Evolutionary conservation across 2,329 filamentous ascomycete species (phyloP).

Genomic region (Akanthomyces lecanii): DNA sequence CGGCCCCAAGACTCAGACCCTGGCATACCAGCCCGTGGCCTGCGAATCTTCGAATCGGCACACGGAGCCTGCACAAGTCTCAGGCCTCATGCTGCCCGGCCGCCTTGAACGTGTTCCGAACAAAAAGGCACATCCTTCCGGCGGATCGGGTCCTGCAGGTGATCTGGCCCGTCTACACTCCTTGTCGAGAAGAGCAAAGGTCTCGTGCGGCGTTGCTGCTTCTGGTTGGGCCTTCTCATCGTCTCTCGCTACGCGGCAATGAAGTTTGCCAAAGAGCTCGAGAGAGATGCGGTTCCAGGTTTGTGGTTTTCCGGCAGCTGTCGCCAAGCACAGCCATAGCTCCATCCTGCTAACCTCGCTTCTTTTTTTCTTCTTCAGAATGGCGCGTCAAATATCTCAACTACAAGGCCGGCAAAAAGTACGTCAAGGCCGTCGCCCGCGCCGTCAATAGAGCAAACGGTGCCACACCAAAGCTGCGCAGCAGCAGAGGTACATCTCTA

Average conservation of each 20-base stretch:
- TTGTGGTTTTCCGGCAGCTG: slow-evolving; percentile 23
- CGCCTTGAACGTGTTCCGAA: neutral
- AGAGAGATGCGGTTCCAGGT: slow-evolving; percentile 83
- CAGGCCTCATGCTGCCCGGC: neutral
- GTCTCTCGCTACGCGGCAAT: slow-evolving; percentile 34
- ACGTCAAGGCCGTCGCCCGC: slow-evolving; percentile 75
- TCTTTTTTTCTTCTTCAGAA: slow-evolving; percentile 45
- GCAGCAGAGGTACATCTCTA: slow-evolving; percentile 16
- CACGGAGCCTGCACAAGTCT: neutral
- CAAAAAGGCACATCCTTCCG: slow-evolving; percentile 4
- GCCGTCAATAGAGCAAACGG: slow-evolving; percentile 62
- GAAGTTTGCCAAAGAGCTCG: slow-evolving; percentile 74
- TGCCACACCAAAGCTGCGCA: slow-evolving; percentile 41
- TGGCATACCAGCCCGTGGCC: slow-evolving; percentile 15
- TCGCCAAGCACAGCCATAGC: neutral
- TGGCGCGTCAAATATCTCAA: slow-evolving; percentile 93
- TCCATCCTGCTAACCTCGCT: neutral
- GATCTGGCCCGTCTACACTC: neutral
- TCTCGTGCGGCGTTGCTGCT: slow-evolving; percentile 16
- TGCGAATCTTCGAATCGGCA: neutral
- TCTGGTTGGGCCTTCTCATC: slow-evolving; percentile 3
- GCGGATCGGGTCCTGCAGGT: neutral
- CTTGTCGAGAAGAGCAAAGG: neutral
- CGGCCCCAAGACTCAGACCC: neutral
- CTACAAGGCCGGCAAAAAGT: slow-evolving; percentile 94